These are phyloP conservation scores for Uronychia setigera DNA, from an alignment of 73 alveolate genomes.

Conservation along the genomic window DNA sequence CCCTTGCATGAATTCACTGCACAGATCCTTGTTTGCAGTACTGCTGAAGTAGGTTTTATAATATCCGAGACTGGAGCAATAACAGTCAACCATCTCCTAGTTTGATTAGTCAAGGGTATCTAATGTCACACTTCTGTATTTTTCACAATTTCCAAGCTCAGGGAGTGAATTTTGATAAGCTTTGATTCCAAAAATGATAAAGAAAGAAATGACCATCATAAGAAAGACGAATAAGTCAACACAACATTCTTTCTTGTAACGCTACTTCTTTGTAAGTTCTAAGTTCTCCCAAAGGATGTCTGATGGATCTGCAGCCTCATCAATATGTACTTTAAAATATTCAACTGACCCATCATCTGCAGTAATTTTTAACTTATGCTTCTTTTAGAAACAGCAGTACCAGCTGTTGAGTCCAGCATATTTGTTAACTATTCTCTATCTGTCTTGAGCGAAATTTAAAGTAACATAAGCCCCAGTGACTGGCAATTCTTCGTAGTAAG, in stretches of 20 bases:
- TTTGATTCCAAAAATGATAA: slow-evolving; percentile 13
- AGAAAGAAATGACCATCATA: background rate
- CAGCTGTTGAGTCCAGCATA: too few species aligned
- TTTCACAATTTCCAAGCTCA: background rate
- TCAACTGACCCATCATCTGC: background rate
- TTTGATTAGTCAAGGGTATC: background rate
- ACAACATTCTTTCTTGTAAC: background rate
- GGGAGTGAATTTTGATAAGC: slow-evolving; percentile 23
- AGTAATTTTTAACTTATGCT: too few species aligned
- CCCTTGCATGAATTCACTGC: background rate
- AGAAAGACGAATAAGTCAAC: slow-evolving; percentile 5
- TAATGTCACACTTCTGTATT: background rate
- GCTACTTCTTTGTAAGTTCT: background rate
- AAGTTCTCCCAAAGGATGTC: slow-evolving; percentile 37
- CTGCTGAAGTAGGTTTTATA: background rate
- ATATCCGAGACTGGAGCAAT: slow-evolving; percentile 9
- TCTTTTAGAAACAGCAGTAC: too few species aligned
- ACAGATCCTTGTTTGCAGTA: background rate
- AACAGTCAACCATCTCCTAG: slow-evolving; percentile 24
- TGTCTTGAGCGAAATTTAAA: too few species aligned
- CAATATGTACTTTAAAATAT: background rate
- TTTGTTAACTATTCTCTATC: too few species aligned
- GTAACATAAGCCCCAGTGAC: too few species aligned
- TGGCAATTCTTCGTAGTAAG: too few species aligned
- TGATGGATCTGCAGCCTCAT: slow-evolving; percentile 16